phyloP scores from a whole-genome alignment of 2,329 filamentous ascomycete species.

The Parascedosporium putredinis region DNA sequence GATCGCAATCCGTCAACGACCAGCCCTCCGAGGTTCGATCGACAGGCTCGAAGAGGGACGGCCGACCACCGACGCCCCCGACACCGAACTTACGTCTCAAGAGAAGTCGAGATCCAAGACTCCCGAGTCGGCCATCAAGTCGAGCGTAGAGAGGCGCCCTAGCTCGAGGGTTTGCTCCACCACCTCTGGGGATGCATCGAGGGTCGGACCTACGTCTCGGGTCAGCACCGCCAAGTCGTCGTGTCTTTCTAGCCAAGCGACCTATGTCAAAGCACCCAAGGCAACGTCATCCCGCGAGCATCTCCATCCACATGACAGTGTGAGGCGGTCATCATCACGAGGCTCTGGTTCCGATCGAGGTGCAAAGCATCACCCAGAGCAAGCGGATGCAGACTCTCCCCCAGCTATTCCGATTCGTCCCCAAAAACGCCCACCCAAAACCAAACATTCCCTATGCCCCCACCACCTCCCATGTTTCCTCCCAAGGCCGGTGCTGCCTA shows the following conservation, averaged over 20 bases:
- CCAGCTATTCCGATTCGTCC: constrained; percentile 43
- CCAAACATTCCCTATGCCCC: constrained; percentile 34
- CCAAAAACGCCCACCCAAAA: constrained; percentile 50
- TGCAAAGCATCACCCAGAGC: constrained; percentile 21
- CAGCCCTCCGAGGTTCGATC: constrained; percentile 15
- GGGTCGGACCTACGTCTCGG: constrained; percentile 39
- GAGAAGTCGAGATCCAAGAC: constrained; percentile 27
- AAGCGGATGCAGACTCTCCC: constrained; percentile 33
- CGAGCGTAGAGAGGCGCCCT: constrained; percentile 24
- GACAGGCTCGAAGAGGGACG: constrained; percentile 21
- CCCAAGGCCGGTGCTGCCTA: constrained; percentile 25
- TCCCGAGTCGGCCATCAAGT: constrained; percentile 13
- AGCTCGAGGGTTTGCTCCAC: constrained; percentile 33
- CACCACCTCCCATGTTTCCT: constrained; percentile 34
- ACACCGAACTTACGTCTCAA: constrained; percentile 48
- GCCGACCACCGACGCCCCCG: constrained; percentile 53
- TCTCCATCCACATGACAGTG: constrained; percentile 10
- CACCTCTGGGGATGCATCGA: constrained; percentile 32
- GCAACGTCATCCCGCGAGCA: constrained; percentile 5
- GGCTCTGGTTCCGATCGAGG: constrained; percentile 15
- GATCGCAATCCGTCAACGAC: constrained; percentile 37
- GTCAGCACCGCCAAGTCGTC: constrained; percentile 37
- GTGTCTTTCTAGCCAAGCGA: constrained; percentile 47
- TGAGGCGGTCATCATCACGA: constrained; percentile 12
- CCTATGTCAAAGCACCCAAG: constrained; percentile 30